These are phyloP conservation scores for Diaporthe humulicola DNA, from an alignment of 2,329 filamentous ascomycete genomes.

Conservation along the genomic window DNA sequence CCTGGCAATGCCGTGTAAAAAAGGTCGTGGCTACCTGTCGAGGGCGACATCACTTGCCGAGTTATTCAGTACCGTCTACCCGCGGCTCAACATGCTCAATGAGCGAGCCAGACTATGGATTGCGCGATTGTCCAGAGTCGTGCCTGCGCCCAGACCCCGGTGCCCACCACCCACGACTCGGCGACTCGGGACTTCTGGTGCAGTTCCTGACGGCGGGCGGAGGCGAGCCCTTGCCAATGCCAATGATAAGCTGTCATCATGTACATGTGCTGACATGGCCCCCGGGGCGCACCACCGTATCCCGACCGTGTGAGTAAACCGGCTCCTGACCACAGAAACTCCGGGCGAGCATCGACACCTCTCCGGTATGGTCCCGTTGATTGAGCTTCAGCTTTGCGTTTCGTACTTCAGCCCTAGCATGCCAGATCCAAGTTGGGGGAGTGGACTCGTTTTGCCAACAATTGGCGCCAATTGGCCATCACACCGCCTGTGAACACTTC, in stretches of 20 bases:
- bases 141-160: conserved; percentile 16
- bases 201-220: conserved; percentile 1
- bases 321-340: background rate
- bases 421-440: background rate
- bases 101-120: background rate
- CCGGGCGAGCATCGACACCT: background rate
- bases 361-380: background rate
- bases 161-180: conserved; percentile 22
- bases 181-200: conserved; percentile 14
- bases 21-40: background rate
- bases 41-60: background rate
- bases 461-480: background rate
- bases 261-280: conserved; percentile 18
- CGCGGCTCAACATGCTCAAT: conserved; percentile 4
- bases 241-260: conserved; percentile 29
- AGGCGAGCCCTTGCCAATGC: conserved; percentile 8
- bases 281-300: background rate
- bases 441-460: background rate
- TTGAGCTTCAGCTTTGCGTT: background rate
- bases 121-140: background rate
- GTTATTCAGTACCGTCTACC: conserved; percentile 16
- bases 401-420: background rate
- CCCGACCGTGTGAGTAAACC: background rate
- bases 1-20: background rate
- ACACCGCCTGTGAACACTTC: background rate